Conservation (phyloP, 2,329 filamentous ascomycete genomes). For the Lecanicillium sp. region DNA sequence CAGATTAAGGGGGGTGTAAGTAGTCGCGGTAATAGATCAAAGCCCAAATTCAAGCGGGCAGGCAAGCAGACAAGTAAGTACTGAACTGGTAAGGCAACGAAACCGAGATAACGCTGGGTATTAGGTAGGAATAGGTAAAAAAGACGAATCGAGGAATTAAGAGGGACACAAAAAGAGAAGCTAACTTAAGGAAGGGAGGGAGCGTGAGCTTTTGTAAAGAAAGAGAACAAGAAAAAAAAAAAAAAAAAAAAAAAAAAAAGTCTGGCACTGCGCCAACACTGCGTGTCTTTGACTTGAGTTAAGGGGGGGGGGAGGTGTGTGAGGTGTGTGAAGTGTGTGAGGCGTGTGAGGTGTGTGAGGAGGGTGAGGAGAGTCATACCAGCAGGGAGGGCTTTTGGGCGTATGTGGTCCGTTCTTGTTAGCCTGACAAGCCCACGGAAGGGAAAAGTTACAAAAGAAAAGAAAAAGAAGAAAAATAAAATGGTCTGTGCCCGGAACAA, state of each 20-base stretch:
- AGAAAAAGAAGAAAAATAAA: conserved; percentile 7
- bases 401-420: conserved; percentile 7
- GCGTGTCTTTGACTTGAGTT: conserved; percentile 7
- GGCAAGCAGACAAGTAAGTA: neutral
- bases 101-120: conserved; percentile 17
- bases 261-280: conserved; percentile 9
- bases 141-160: conserved; percentile 11
- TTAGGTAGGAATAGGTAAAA: conserved; percentile 18
- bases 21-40: conserved; percentile 2
- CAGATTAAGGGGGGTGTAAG: conserved; percentile 14
- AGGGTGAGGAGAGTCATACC: conserved; percentile 7
- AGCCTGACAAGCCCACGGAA: conserved; percentile 8
- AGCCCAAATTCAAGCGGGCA: neutral
- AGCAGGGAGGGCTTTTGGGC: conserved; percentile 8
- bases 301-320: conserved; percentile 2
- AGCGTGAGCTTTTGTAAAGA: conserved; percentile 22
- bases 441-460: neutral
- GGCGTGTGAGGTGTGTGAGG: neutral
- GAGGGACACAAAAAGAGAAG: conserved; percentile 11
- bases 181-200: conserved; percentile 17
- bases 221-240: conserved; percentile 6
- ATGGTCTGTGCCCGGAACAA: conserved; percentile 13
- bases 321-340: neutral
- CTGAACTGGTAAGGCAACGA: conserved; percentile 1
- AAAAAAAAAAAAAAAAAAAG: conserved; percentile 10